These are phyloP conservation scores for Diplosphaera chodatii DNA, from an alignment of 139 green algal species.

Conservation along the genomic window DNA sequence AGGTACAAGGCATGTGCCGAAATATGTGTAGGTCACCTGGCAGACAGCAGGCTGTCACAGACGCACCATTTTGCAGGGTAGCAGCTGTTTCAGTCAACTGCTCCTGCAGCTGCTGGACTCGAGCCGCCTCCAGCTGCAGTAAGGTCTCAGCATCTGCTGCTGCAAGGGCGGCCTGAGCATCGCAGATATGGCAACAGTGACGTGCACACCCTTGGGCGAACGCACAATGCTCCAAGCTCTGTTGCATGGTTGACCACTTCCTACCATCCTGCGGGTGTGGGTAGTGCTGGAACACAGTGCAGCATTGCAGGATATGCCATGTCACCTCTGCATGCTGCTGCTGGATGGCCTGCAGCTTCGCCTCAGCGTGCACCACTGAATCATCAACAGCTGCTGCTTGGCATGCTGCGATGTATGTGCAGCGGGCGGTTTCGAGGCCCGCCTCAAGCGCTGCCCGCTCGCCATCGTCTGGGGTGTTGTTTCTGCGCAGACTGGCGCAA, in stretches of 20 bases:
- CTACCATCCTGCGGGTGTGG: too few relatives aligned
- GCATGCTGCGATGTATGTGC: not conserved
- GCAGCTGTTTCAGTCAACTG: slow-evolving; percentile 13
- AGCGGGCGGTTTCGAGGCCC: not conserved
- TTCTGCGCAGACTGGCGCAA: not conserved
- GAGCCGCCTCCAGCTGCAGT: not conserved
- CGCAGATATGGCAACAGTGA: not conserved
- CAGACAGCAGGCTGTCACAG: too few relatives aligned
- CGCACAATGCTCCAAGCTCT: too few relatives aligned
- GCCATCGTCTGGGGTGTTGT: not conserved
- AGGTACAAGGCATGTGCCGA: too few relatives aligned
- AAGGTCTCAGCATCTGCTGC: not conserved
- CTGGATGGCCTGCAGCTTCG: not conserved
- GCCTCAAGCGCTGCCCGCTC: not conserved
- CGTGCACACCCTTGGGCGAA: too few relatives aligned
- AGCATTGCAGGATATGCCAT: not conserved
- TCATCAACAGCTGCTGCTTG: slow-evolving; percentile 1
- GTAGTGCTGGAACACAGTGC: too few relatives aligned
- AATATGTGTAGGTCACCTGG: too few relatives aligned
- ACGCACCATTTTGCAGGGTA: slow-evolving; percentile 8
- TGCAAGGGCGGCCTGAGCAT: slow-evolving; percentile 12
- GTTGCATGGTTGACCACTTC: too few relatives aligned
- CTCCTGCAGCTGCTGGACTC: slow-evolving; percentile 11
- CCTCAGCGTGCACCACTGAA: slow-evolving; percentile 4
- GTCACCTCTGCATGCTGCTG: not conserved